Evolutionary conservation across 2,329 filamentous ascomycete genomes (phyloP).

Genomic region (Microdochium nivale): DNA sequence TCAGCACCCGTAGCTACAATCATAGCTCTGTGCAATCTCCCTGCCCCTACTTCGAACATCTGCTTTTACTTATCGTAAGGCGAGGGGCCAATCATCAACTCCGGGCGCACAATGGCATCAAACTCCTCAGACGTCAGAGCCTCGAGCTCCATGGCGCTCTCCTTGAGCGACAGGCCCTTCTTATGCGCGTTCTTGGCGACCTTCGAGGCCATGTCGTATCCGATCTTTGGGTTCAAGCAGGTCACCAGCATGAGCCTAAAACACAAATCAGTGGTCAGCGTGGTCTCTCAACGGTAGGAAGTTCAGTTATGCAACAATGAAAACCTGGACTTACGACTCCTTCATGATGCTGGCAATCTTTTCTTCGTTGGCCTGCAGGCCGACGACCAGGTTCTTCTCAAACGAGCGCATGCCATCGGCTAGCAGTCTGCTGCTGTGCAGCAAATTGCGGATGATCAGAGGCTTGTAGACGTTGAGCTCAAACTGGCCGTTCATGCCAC

Average conservation of each 20-base stretch:
- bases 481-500: constrained; percentile 96
- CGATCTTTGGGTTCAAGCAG: constrained; percentile 94
- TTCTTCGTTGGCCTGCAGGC: constrained; percentile 87
- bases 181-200: constrained; percentile 98
- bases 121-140: constrained; percentile 86
- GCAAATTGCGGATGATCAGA: constrained; percentile 85
- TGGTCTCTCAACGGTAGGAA: no score
- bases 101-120: constrained; percentile 79
- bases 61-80: constrained; percentile 41
- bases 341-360: constrained; percentile 85
- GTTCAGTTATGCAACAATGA: not conserved
- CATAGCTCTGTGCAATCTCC: no score
- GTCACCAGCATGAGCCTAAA: constrained; percentile 91
- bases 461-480: constrained; percentile 99
- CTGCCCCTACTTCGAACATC: not conserved
- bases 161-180: constrained; percentile 89
- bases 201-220: constrained; percentile 95
- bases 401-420: constrained; percentile 92
- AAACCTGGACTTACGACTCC: constrained; percentile 62
- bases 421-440: constrained; percentile 84
- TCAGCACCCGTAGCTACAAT: no score
- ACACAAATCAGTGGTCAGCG: not conserved
- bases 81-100: constrained; percentile 88
- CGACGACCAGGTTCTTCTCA: constrained; percentile 83
- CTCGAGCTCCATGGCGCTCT: constrained; percentile 88